Base-by-base conservation (phyloP, 1,139 yeast species). In the Hansenula sp. region DNA sequence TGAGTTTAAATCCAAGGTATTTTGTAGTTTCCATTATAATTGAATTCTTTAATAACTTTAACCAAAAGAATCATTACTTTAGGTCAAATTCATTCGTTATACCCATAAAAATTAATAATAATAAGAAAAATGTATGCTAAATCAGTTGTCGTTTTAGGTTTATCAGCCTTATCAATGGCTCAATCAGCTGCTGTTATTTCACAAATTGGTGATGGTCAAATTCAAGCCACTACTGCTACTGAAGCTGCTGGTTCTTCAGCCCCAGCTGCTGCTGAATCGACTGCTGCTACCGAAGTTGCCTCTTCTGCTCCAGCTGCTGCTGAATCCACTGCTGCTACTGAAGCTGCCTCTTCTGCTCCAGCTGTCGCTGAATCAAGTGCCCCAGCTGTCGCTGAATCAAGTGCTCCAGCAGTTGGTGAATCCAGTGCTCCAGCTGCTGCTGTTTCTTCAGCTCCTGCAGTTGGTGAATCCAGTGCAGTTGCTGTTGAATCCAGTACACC, bases 191-290 rank as follows among this genome's bases (percentile, higher is more conserved):
- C 59, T 28, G 44, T 51, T 30, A 48, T 38, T 26, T 41, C 58
- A 33, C 58, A 25, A 46, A 55, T 55, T 39, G 36, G 46, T 32
- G 61, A 56, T 41, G 61, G 61, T 24, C 60, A 57, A 46, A 52
- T 54, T 17, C 59, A 56, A 47, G 55, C 35, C 18, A 25, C 27
- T 62, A 32, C 51, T 20, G 33, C 17, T 29, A 38, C 42, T 27
- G 28, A 37, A 13, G 37, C 54, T 18, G 41, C 44, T 30, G 34
- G 55, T 21, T 29, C 34, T 13, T 35, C 42, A 2, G 32, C 40
- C 12, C 38, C 55, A 18, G 42, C 45, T 29, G 33, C 54, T 20
- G 36, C 48, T 9, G 37, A 50, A 12, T 28, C 40, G 10, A 39
- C 38, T 13, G 28, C 46, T 14, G 20, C 50, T 16, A 42, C 29